A percentile compares a stretch with the other conserved stretches of the same genome.
These are phyloP conservation scores for Aquilaria sinensis DNA, from an alignment of 345 rosid genomes.

Conservation along the genomic window DNA sequence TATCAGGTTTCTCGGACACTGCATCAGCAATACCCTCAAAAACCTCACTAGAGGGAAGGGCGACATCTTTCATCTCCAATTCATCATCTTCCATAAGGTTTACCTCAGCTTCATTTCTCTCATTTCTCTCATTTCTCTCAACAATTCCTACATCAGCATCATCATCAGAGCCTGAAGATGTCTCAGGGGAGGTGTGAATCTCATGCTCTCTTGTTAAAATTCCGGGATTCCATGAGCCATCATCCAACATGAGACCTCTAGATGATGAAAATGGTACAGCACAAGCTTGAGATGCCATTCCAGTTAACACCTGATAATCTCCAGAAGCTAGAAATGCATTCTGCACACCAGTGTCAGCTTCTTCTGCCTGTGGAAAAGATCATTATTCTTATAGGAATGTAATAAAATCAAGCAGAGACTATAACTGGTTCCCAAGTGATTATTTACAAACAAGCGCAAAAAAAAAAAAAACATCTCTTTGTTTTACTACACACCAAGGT, in stretches of 20 bases:
- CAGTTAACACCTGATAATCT: conserved; percentile 43
- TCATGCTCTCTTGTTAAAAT: conserved; percentile 31
- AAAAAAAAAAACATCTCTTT: background rate
- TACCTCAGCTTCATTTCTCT: conserved; percentile 15
- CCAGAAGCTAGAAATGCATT: conserved; percentile 47
- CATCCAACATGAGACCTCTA: conserved; percentile 31
- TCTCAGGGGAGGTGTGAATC: conserved; percentile 30
- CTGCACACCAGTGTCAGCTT: conserved; percentile 42
- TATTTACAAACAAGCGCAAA: too few relatives aligned
- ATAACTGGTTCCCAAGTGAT: conserved; percentile 2
- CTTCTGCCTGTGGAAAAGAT: conserved; percentile 37
- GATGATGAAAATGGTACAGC: conserved; percentile 23
- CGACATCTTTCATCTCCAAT: conserved; percentile 9
- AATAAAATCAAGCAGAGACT: background rate
- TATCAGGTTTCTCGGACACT: conserved; percentile 20
- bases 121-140: conserved; percentile 35
- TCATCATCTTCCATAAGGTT: conserved; percentile 23
- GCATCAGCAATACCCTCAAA: conserved; percentile 19
- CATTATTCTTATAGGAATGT: background rate
- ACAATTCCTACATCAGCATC: conserved; percentile 52
- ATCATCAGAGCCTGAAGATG: conserved; percentile 36
- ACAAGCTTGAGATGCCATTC: conserved; percentile 29
- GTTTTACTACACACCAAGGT: background rate
- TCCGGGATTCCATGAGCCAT: conserved; percentile 52
- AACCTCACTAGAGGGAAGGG: conserved; percentile 21